Base-by-base conservation (phyloP, 2,329 filamentous ascomycete species). In the Aureobasidium leucospermi region DNA sequence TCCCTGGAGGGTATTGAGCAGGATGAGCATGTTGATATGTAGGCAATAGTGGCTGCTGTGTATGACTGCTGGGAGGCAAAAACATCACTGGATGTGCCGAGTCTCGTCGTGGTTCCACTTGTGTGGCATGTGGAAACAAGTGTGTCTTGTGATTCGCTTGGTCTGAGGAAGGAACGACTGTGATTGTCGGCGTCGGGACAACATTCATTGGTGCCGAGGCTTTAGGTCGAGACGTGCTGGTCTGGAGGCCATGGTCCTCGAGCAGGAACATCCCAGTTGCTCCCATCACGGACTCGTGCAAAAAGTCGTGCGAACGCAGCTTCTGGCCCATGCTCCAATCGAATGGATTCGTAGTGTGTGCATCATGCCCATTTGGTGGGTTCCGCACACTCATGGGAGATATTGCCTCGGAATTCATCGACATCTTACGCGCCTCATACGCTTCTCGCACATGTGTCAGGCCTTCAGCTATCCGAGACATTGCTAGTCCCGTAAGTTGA, bases 221-320 rank as follows among this genome's bases (percentile, higher is more conserved):
- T 23, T 36, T 16, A 4, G 41, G 31, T 45, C 15, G 31, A 36
- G 31, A 2, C 13, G 19, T 8, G 10, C 15, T 38, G 32, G 52
- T 57, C 15, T 79, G 76, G 34, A 78, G 65, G 7, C 75, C 75
- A 13, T 71, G 67, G 60, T 79, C 77, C 63, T 79, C 77, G 31
- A 79, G 70, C 1, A 78, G 67, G 41, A 76, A 68, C 76, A 79
- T 78, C 5, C 76, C 75, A 2, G 74, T 76, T 52, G 74, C 73
- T 15, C 75, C 74, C 77, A 79, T 79, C 13, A 79, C 74, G 0
- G 71, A 68, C 47, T 77, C 74, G 19, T 61, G 62, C 32, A 65
- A 65, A 53, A 69, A 65, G 53, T 67, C 65, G 19, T 31, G 42
- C 15, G 23, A 4, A 19, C n/a, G n/a, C 48, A 60, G 64, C 65